Base-by-base conservation (phyloP, 306 rosid genomes). In the Fragaria vesca region DNA sequence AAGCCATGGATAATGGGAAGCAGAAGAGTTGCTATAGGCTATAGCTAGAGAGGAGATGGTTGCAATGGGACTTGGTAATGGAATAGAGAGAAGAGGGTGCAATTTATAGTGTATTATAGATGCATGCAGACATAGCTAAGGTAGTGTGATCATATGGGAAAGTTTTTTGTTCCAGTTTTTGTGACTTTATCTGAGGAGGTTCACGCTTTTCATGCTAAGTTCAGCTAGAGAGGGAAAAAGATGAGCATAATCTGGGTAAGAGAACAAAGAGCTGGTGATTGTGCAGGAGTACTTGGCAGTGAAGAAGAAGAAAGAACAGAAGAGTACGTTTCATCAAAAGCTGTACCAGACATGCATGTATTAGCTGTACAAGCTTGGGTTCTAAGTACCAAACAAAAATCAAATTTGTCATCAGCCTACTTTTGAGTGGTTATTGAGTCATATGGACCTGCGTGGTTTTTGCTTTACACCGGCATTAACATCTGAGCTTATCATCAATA, bases 231-330 rank as follows among this genome's bases (percentile, higher is more conserved):
- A 21, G 55, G 2, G 20, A 28, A 21, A 21, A 17, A 28, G 65
- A 45, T 67, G 75, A 72, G 75, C 47, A 48, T 12, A 72, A 34
- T 43, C 55, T n/a, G 57, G 76, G 63, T 34, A 76, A 47, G 43
- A 36, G 58, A 76, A 76, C 83, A 76, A 55, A 72, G 81, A 57
- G 43, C 26, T 36, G 78, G 40, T 12, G 74, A 79, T 69, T 69
- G 20, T 40, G 77, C 47, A 34, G 72, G 79, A 45, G 76, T 76
- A 76, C 81, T 26, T 76, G 83, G 86, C 86, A 71, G 7, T 55
- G 48, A 60, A 72, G 18, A 76, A 13, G 3, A 6, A 6, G 1
- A 40, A 5, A 40, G 43, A 40, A 32, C 68, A 30, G 68, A 30
- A 68, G 74, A 60, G 77, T 24, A 24, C 24, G 24, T 60, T 50